These are phyloP conservation scores for Cryptomeria japonica DNA, from an alignment of 75 land plant species.

Conservation along the genomic window DNA sequence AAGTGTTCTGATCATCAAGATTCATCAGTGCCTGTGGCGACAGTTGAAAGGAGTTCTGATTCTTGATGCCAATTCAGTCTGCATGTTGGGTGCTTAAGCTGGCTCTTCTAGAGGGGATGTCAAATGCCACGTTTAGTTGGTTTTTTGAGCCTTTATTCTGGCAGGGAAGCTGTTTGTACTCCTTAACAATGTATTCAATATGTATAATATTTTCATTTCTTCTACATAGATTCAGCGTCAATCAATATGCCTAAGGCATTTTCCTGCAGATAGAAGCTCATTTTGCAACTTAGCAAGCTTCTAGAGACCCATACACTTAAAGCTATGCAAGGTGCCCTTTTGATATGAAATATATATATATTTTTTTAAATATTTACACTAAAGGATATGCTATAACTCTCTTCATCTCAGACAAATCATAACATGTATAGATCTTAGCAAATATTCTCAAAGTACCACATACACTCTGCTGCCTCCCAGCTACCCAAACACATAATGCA, in stretches of 20 bases:
- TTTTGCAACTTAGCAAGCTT: conserved; percentile 1
- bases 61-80: conserved; percentile 3
- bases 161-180: neutral
- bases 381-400: neutral
- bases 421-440: neutral
- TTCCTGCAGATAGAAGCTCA: neutral
- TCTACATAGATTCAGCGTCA: neutral
- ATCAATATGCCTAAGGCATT: neutral
- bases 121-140: conserved; percentile 1
- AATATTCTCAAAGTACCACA: neutral
- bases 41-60: neutral
- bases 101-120: neutral
- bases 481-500: too few relatives aligned
- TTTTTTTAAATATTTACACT: neutral
- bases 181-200: neutral
- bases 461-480: too few relatives aligned
- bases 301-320: neutral
- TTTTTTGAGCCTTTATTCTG: neutral
- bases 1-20: conserved; percentile 9
- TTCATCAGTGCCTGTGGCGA: conserved; percentile 5
- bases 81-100: conserved; percentile 1
- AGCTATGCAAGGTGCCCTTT: neutral
- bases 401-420: neutral
- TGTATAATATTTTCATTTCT: conserved; percentile 2
- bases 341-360: too few relatives aligned